Conservation (phyloP, 2,329 filamentous ascomycete species). For the Atkinsonella hypoxylon region DNA sequence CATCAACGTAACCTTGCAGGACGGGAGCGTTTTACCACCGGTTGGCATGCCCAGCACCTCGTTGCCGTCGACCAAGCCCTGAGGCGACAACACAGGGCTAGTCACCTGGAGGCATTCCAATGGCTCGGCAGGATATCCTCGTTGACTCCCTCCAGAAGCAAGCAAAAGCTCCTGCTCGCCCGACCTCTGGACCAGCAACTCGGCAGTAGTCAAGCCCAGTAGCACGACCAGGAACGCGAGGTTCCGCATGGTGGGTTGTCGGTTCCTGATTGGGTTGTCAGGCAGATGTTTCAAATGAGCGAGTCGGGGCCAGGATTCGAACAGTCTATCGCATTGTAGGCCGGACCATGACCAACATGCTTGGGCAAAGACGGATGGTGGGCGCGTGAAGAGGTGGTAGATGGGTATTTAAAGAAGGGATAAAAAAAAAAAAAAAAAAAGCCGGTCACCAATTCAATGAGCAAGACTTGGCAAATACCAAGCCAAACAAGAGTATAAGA, state of each 20-base stretch:
- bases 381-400: too few relatives aligned
- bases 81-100: conserved; percentile 47
- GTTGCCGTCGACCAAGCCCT: conserved; percentile 18
- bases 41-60: conserved; percentile 2
- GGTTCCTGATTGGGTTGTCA: not conserved
- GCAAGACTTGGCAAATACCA: too few relatives aligned
- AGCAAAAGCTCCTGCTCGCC: not conserved
- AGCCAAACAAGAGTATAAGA: too few relatives aligned
- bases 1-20: conserved; percentile 51
- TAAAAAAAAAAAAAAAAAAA: too few relatives aligned
- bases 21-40: not conserved
- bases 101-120: conserved; percentile 56
- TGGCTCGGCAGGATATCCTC: conserved; percentile 1
- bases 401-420: too few relatives aligned
- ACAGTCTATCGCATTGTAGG: too few relatives aligned
- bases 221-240: not conserved
- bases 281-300: too few relatives aligned
- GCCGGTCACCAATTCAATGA: too few relatives aligned
- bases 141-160: not conserved
- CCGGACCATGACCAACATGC: too few relatives aligned
- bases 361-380: too few relatives aligned
- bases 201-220: not conserved
- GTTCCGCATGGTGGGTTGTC: not conserved
- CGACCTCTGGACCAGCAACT: not conserved
- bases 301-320: too few relatives aligned